Evolutionary conservation across 305 asterid genomes (phyloP).

Genomic region (Solanum hybrid): DNA sequence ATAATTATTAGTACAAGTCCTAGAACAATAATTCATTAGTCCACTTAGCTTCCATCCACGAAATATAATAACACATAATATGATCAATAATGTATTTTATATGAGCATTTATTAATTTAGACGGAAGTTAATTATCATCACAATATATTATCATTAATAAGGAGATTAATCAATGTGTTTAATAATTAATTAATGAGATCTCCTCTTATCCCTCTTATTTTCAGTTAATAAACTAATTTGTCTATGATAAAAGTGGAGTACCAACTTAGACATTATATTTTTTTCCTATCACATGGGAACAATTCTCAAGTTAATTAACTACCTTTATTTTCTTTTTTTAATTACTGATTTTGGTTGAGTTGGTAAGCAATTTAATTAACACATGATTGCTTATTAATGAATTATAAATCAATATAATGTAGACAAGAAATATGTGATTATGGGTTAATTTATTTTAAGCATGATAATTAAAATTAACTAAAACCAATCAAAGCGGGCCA

Average conservation of each 20-base stretch:
- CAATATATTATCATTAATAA: neutral
- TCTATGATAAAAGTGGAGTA: neutral
- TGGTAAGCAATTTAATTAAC: neutral
- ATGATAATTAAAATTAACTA: neutral
- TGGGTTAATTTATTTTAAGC: neutral
- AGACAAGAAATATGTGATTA: neutral
- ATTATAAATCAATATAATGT: neutral
- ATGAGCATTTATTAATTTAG: neutral
- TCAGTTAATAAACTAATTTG: neutral
- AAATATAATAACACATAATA: neutral
- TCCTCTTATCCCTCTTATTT: neutral
- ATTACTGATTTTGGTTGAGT: neutral
- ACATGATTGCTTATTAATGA: neutral
- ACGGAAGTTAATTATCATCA: neutral
- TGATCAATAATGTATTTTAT: neutral
- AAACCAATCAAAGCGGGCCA: constrained; percentile 1
- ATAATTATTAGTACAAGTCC: neutral
- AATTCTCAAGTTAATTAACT: neutral
- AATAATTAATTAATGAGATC: neutral
- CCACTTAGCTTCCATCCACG: neutral
- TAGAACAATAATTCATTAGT: neutral
- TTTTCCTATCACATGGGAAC: neutral
- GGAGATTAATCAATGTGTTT: neutral
- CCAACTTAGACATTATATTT: neutral
- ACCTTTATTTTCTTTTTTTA: neutral